Percentiles rank a stretch among this genome's conserved stretches.
phyloP scores from a whole-genome alignment of 169 alveolate genomes.

The Amoebophrya sp. region DNA sequence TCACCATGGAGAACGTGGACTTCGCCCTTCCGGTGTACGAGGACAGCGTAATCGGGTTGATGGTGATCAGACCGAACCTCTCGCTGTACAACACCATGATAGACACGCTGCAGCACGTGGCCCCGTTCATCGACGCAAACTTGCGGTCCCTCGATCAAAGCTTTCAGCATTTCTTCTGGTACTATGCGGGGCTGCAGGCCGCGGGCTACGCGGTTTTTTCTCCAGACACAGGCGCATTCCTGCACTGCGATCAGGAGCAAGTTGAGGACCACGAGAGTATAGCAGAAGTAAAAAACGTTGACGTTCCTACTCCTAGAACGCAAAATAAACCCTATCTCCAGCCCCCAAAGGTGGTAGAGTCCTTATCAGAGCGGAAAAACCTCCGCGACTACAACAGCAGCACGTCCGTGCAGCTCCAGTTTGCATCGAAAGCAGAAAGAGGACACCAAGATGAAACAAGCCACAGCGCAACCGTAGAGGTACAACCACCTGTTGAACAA shows the following conservation, averaged over 20 bases:
- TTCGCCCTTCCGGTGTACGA: not conserved
- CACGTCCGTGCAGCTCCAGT: not conserved
- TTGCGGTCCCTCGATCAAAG: not conserved
- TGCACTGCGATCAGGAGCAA: not conserved
- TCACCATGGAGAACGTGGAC: not conserved
- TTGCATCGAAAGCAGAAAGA: not conserved
- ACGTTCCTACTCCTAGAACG: not conserved
- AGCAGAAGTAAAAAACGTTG: not conserved
- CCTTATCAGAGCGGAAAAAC: not conserved
- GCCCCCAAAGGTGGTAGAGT: not conserved
- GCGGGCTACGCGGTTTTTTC: not conserved
- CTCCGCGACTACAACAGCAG: not conserved
- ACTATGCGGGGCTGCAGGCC: not conserved
- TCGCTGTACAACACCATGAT: not conserved
- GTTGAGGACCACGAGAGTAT: not conserved
- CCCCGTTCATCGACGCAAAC: not conserved
- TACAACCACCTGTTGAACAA: too few species aligned
- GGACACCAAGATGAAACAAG: too few species aligned
- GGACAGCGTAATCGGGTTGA: conserved; percentile 10
- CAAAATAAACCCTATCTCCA: not conserved
- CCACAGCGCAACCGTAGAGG: not conserved
- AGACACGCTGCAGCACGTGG: not conserved
- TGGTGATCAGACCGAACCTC: not conserved
- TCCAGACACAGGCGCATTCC: not conserved
- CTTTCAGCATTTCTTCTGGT: not conserved